Evolutionary conservation across 1,284 basidiomycete species (phyloP), one percentile per base, ranked within the genome.

Genomic region (Marasmius sp.): DNA sequence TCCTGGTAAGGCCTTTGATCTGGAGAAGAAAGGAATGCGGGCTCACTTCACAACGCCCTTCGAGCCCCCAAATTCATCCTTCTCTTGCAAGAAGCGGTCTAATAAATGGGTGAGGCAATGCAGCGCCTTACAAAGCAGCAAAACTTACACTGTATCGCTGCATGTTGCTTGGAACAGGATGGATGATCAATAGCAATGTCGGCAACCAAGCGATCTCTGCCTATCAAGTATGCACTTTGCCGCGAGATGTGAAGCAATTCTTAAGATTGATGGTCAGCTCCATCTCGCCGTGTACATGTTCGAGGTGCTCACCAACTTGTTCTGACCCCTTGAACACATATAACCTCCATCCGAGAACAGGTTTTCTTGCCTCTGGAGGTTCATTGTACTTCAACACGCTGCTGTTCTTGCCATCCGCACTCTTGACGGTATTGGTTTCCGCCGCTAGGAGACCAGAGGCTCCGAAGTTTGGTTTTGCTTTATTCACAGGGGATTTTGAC

Each of bases 351-450:
- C 91, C 92, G 43, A 91, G 77, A 2, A 83, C 78, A 4, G 97
- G 97, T 71, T 96, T 97, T 66, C 96, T 82, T 27, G 97, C 97
- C 80, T 99, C 97, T 1, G 97, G 95, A 11, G 97, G 97, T 75
- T 99, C 97, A 69, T 98, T 97, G 73, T 99, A 99, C 75, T 99
- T 99, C 64, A 99, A 80, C 45, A 97, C 87, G 1, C 96, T 93
- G 60, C 89, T 94, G 59, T 86, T 67, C 50, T 65, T 88, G 10
- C 92, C 90, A 68, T 92, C 88, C 8, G 77, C 75, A 38, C 84
- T 82, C 69, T 88, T 85, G 52, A 94, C 87, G 1, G 91, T 93
- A 70, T 98, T 97, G 6, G 95, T 97, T 71, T 94, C 97, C 6
- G 95, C 96, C 0, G 97, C 97, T 22, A 99, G 85, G 11, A 97